Percentiles rank a stretch among this genome's conserved stretches.
phyloP scores from a whole-genome alignment of 2,329 filamentous ascomycete genomes.

The Fusarium hainanense region DNA sequence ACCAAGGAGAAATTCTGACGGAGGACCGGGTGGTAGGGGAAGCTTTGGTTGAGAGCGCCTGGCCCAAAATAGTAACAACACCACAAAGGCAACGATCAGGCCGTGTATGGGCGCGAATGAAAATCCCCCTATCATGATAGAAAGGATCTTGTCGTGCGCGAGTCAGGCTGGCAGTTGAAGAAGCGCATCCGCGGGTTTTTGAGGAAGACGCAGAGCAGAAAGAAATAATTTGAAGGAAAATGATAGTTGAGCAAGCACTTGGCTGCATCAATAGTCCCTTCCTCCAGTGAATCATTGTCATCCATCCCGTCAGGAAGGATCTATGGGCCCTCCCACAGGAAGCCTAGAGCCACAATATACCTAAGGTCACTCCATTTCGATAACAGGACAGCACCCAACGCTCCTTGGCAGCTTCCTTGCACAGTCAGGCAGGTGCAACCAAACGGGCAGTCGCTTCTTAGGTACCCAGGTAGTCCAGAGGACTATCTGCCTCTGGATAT shows the following conservation, averaged over 20 bases:
- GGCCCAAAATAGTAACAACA: constrained; percentile 9
- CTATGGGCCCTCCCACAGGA: background rate
- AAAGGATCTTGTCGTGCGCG: background rate
- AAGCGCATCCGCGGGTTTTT: background rate
- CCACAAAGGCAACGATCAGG: constrained; percentile 18
- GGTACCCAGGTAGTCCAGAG: background rate
- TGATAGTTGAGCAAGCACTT: too few species aligned
- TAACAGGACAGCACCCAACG: background rate
- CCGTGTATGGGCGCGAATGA: background rate
- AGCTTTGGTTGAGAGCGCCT: constrained; percentile 11
- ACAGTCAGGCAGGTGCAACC: background rate
- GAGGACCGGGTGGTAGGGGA: constrained; percentile 46
- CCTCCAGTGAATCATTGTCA: background rate
- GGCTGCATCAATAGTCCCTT: too few species aligned
- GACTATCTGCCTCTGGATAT: background rate
- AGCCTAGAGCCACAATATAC: background rate
- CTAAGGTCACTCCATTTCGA: background rate
- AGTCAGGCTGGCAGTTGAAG: background rate
- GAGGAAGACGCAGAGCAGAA: background rate
- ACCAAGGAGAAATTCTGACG: constrained; percentile 45
- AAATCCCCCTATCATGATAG: constrained; percentile 20
- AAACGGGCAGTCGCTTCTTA: background rate
- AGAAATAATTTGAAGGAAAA: background rate
- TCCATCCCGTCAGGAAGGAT: background rate
- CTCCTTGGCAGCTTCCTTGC: background rate